Evolutionary conservation across 805 yeast genomes (phyloP), one percentile per base, ranked within the genome.

Genomic region (Cyberlindnera samutprakarnensis): DNA sequence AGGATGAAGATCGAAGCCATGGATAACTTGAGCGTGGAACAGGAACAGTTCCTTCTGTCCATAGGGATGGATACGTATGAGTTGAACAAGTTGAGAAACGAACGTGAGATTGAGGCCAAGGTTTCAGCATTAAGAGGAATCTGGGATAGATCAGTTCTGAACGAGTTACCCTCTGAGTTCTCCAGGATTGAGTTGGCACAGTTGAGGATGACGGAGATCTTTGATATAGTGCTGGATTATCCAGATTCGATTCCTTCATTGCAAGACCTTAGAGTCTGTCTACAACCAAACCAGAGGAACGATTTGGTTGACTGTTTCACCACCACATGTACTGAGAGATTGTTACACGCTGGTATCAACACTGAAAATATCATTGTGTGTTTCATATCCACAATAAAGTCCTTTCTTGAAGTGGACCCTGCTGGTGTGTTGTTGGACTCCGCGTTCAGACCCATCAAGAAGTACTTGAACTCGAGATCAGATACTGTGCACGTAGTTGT

Each of bases 351-450:
- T 4, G 95, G 95, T 14, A 70, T 81, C 2, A 75, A 81, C 43
- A 90, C 97, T 0, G 66, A 68, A 5, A 84, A 78, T 31, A 75
- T 86, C 7, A 69, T 90, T 17, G 57, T 72, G 2, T 72, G 70
- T 32, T 90, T 84, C 49, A 75, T 82, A 4, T 71, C 75, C 12
- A 74, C 88, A 1, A 79, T 88, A 27, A 67, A 74, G 41, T 67
- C 87, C 0, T 85, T 90, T 37, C 52, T 79, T 18, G 57, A 78
- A 0, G 62, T 92, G n/a, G 97, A 90, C 46, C 94, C 95, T 6
- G 66, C 83, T 23, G 95, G 95, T 0, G 90, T 85, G 1, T 58
- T 88, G 19, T 60, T 88, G 7, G 94, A 83, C 49, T 73, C 75
- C 30, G 88, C 84, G 1, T 75, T 84, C 1, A 57, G 86, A 21